Base-by-base conservation (phyloP, 1,139 yeast species). In the Meyerozyma athensensis region DNA sequence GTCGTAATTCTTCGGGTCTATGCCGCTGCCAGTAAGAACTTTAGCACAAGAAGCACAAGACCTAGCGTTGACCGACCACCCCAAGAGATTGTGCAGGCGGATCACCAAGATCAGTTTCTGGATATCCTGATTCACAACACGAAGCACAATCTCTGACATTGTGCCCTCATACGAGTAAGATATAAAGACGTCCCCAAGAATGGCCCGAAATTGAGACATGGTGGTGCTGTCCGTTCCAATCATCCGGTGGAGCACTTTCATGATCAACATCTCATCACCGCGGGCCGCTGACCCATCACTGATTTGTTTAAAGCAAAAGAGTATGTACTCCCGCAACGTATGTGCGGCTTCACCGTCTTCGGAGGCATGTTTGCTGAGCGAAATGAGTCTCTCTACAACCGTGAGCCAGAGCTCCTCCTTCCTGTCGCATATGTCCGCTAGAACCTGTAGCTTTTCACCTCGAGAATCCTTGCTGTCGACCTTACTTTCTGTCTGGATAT, bases 1-100 rank as follows among this genome's bases (percentile, higher is more conserved):
- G 17, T 49, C 42, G 34, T 53, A 72, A 34, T 69, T 58, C 8
- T 58, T 60, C 2, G 68, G 64, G 26, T 67, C 61, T 3, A 79
- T 60, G 1, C 74, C 75, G 0, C 73, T 53, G 0, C 95, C 95
- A 74, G 85, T 77, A 28, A 86, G 59, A 22, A 61, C 60, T 44
- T 75, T 77, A 2, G 84, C 86, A 55, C 96, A 86, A 0, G 81
- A 76, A 37, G 83, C 81, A 57, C 96, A 86, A 35, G 65, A 71
- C 36, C 73, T 68, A 14, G 68, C 60, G 20, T 58, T 59, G 1
- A 80, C 72, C 1, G 77, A 61, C 86, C 90, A 81, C 0, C 95
- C 95, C 37, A 58, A 54, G 2, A 67, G 45, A 17, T 72, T 65
- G 34, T 68, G 65, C 1, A 52, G 46, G 8, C 68, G 62, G 2